phyloP scores from a whole-genome alignment of 2,329 filamentous ascomycete genomes.

The Lecanicillium sp. region DNA sequence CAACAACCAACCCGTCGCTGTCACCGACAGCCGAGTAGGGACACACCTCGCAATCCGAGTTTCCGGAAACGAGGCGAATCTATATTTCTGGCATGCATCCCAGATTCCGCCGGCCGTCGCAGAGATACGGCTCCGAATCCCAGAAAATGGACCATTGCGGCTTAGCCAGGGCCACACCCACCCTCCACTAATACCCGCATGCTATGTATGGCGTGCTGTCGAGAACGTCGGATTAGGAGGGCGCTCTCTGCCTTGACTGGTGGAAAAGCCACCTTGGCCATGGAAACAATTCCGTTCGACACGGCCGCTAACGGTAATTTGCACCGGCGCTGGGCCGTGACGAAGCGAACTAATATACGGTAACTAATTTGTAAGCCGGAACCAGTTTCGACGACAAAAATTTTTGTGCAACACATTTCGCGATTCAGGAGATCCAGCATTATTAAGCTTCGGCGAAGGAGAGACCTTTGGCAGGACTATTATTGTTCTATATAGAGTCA shows the following conservation, averaged over 20 bases:
- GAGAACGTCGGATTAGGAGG: too few relatives aligned
- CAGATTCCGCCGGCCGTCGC: too few relatives aligned
- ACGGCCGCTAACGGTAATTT: conserved; percentile 1
- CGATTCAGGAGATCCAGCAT: not conserved
- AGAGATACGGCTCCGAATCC: too few relatives aligned
- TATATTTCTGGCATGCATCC: too few relatives aligned
- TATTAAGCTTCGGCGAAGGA: conserved; percentile 1
- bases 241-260: too few relatives aligned
- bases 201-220: conserved; percentile 1
- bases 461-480: not conserved
- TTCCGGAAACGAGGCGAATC: too few relatives aligned
- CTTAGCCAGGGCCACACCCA: too few relatives aligned
- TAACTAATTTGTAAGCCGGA: not conserved
- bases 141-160: too few relatives aligned
- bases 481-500: not conserved
- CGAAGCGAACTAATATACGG: not conserved
- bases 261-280: not conserved
- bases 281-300: not conserved
- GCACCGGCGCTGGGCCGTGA: not conserved
- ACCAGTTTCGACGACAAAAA: not conserved
- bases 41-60: too few relatives aligned
- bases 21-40: too few relatives aligned
- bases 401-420: not conserved
- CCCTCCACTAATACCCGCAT: too few relatives aligned
- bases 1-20: too few relatives aligned